These are phyloP conservation scores for Phytophthora nicotianae DNA, from an alignment of 352 stramenopile species.

Conservation along the genomic window DNA sequence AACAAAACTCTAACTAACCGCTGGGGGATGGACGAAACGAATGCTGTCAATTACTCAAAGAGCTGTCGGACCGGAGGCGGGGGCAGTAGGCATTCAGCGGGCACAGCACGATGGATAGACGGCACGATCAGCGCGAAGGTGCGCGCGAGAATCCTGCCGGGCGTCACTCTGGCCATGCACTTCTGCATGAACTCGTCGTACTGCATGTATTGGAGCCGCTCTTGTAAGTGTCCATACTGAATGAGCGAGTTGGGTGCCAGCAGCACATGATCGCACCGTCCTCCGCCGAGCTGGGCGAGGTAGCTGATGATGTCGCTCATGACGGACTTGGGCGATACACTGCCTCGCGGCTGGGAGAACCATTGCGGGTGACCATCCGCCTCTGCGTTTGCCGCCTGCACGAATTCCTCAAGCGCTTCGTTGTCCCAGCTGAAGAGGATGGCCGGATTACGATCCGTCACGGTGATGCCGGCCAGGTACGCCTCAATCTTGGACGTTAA, in stretches of 20 bases:
- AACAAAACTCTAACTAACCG: constrained; percentile 36
- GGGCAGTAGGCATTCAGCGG: constrained; percentile 42
- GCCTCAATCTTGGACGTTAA: constrained; percentile 40
- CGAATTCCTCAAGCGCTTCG: constrained; percentile 44
- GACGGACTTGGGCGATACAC: constrained; percentile 39
- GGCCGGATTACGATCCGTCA: constrained; percentile 48
- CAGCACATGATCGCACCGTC: constrained; percentile 41
- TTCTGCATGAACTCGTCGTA: constrained; percentile 53
- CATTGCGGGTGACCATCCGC: constrained; percentile 35
- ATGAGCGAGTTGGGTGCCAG: constrained; percentile 52
- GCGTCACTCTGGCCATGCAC: constrained; percentile 41
- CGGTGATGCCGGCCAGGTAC: constrained; percentile 37
- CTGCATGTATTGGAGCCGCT: constrained; percentile 53
- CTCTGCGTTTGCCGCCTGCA: constrained; percentile 37
- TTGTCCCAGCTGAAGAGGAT: constrained; percentile 47
- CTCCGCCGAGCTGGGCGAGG: constrained; percentile 44
- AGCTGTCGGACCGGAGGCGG: constrained; percentile 39
- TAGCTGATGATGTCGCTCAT: constrained; percentile 45
- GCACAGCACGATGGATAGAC: constrained; percentile 35
- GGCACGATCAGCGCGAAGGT: constrained; percentile 43
- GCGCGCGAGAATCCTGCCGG: constrained; percentile 39
- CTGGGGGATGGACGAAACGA: constrained; percentile 7
- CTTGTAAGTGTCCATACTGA: constrained; percentile 50
- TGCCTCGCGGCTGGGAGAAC: constrained; percentile 43
- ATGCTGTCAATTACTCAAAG: constrained; percentile 46